Base-by-base conservation (phyloP, 2,329 filamentous ascomycete genomes). In the Herpomyces periplanetae region DNA sequence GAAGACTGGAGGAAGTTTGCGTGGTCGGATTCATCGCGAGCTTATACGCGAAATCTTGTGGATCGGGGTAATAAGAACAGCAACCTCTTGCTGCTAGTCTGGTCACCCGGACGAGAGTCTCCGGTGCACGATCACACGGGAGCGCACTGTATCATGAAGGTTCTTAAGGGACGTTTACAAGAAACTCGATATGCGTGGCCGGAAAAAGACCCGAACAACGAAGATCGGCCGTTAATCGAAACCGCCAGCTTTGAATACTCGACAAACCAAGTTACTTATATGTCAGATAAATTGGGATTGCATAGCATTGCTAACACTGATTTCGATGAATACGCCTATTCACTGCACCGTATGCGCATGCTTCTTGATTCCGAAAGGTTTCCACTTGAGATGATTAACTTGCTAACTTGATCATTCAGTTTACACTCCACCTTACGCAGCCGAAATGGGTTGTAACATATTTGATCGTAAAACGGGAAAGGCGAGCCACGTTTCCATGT, bases 141-240 rank as follows among this genome's bases (percentile, higher is more conserved):
- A 25, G 66, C 71, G 15, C 73, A 87, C 36, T 88, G 73, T 39
- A 45, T 87, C 29, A 87, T 87, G 68, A 85, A 59, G 37, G 41
- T 41, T 27, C 49, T 87, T 25, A 57, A 56, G 28, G 73, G 73
- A 17, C 50, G 46, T 25, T 43, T 87, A 24, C 64, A 56, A 28
- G 73, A 88, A 42, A 73, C 65, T 8, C 51, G 66, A 23, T 87
- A 68, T 37, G 49, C 50, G 19, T 71, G 64, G 41, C 71, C 71
- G 2, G 36, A 39, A 19, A 35, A 37, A 21, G 33, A 36, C 20
- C 38, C 45, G 18, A 41, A 47, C 18, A 42, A 38, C 13, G 33
- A 43, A 21, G 26, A 31, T 3, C 37, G 43, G 4, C 55, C 58
- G 3, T 57, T 64, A 37, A 34, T 43, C 23, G 37, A 64, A 22